Evolutionary conservation across 2,329 filamentous ascomycete genomes (phyloP).

Genomic region (Cryphonectria japonica): DNA sequence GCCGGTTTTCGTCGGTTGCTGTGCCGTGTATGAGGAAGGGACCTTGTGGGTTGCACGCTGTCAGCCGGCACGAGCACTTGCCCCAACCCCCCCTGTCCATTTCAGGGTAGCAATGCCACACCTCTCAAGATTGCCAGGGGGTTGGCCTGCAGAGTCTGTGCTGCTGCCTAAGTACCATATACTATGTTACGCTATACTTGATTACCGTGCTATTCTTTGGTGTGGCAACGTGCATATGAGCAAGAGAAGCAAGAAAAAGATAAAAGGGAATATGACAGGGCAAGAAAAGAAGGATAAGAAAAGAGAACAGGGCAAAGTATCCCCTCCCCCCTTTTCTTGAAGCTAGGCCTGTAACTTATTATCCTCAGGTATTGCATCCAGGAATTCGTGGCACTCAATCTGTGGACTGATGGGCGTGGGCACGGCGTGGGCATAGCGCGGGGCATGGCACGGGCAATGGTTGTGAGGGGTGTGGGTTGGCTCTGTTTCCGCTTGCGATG

Average conservation of each 20-base stretch:
- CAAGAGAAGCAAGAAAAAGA: too few species aligned
- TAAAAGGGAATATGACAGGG: too few species aligned
- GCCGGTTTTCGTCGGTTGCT: constrained; percentile 5
- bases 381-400: background rate
- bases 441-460: too few species aligned
- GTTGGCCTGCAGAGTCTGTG: background rate
- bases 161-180: background rate
- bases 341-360: background rate
- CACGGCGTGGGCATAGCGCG: background rate
- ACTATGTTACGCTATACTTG: background rate
- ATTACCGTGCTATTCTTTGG: background rate
- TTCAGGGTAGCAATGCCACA: background rate
- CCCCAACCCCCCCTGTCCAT: background rate
- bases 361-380: background rate
- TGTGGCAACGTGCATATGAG: background rate
- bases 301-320: background rate
- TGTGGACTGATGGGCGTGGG: background rate
- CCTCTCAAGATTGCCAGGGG: background rate
- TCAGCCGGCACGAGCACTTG: background rate
- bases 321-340: background rate
- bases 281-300: background rate
- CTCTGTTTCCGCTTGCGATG: background rate
- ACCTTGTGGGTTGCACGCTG: background rate
- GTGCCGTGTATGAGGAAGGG: background rate
- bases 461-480: background rate